Evolutionary conservation across 1,139 yeast species (phyloP), one percentile per base, ranked within the genome.

Genomic region (Saccharomyces hybrid): DNA sequence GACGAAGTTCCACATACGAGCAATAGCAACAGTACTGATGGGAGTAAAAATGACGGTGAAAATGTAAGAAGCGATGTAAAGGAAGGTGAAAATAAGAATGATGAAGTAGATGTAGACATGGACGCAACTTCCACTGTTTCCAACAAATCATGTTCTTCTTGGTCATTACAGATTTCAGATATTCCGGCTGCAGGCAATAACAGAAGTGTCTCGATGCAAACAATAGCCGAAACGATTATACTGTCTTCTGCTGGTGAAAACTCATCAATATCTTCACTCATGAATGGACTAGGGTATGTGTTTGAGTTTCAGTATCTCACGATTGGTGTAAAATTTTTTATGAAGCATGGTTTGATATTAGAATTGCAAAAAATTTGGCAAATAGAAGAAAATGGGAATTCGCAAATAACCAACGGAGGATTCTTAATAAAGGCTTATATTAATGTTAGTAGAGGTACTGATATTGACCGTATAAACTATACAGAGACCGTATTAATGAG

Each of bases 111-210:
- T 9, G 32, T 47, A 2, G 51, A 50, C 14, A 9, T 46, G 25
- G 27, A n/a, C 9, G 42, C 42, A 38, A 38, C 5, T 38, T 42
- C 14, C 31, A 38, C 14, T n/a, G 25, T 5, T 19, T 16, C 9
- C 23, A 46, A 28, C 23, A 16, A 38, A 29, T 25, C 44, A 34
- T 16, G 42, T 48, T 32, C 38, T 3, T 52, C 63, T 14, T 87
- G 96, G 95, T 78, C 84, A 0, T 63, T 89, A 29, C 86, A 83
- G 60, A 77, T 86, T 25, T 75, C 83, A 7, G 97, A 90, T 71
- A 85, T 89, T 14, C 97, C 97, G 0, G 84, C 87, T 32, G 96
- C 95, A 3, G 97, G 97, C 5, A 87, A 79, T 58, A 64, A 58
- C 49, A 80, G 81, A 65, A 79, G 78, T 72, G 84, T 78, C 59